phyloP scores from a whole-genome alignment of 1,139 yeast genomes.

The Yamadazyma dendronema region DNA sequence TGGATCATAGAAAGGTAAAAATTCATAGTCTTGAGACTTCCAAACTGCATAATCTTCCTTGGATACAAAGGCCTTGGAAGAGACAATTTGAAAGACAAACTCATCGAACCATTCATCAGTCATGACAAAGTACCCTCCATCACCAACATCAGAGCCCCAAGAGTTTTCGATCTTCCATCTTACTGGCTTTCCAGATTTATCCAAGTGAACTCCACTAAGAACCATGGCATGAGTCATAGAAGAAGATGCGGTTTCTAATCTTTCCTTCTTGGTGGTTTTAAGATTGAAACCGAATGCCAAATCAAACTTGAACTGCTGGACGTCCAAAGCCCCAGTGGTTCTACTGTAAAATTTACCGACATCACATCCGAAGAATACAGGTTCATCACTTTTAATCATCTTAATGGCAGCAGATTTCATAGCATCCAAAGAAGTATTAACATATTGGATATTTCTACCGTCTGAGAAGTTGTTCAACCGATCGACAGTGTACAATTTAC shows the following conservation, averaged over 20 bases:
- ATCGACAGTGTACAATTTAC: constrained; percentile 64
- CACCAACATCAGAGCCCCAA: constrained; percentile 78
- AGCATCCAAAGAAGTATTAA: constrained; percentile 60
- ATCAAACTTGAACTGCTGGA: constrained; percentile 62
- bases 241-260: constrained; percentile 54
- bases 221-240: constrained; percentile 89
- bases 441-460: constrained; percentile 65
- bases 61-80: constrained; percentile 51
- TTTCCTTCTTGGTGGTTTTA: constrained; percentile 50
- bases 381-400: constrained; percentile 67
- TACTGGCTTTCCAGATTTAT: constrained; percentile 46
- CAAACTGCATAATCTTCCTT: constrained; percentile 45
- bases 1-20: constrained; percentile 79
- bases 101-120: constrained; percentile 81
- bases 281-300: constrained; percentile 59
- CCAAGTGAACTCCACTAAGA: constrained; percentile 66
- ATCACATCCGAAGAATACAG: constrained; percentile 84
- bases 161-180: constrained; percentile 86
- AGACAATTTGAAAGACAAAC: constrained; percentile 80
- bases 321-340: constrained; percentile 66
- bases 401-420: constrained; percentile 61
- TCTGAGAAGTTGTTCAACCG: constrained; percentile 69
- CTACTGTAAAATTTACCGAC: constrained; percentile 71
- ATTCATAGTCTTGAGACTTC: constrained; percentile 51
- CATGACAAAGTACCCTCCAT: constrained; percentile 76